Conservation (phyloP, 2,329 filamentous ascomycete species). For the Chaetomium olivaceum region DNA sequence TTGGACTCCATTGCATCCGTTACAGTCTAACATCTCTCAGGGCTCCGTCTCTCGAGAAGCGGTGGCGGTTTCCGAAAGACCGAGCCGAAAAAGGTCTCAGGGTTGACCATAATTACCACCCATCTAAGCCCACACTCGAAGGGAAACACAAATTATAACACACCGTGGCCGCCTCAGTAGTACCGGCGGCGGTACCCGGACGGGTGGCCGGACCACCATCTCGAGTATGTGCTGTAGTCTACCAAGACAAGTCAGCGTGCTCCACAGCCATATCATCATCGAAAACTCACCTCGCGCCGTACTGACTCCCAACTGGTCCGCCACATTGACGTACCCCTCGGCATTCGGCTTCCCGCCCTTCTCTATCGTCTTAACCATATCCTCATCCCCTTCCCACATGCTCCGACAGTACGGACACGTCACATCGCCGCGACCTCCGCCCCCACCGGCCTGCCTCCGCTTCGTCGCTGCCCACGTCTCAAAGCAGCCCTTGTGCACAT, state of each 20-base stretch:
- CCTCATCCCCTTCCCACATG: conserved; percentile 53
- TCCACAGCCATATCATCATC: neutral
- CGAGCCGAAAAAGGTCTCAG: too few relatives aligned
- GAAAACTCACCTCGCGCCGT: conserved; percentile 47
- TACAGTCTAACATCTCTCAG: too few relatives aligned
- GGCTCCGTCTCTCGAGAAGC: too few relatives aligned
- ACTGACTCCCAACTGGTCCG: conserved; percentile 60
- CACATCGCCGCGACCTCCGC: conserved; percentile 38
- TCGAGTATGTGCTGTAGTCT: conserved; percentile 38
- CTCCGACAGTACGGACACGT: conserved; percentile 65
- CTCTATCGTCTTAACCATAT: conserved; percentile 46
- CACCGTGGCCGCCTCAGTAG: conserved; percentile 2
- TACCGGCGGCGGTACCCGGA: conserved; percentile 18
- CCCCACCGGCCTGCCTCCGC: conserved; percentile 33
- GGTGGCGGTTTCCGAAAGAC: too few relatives aligned
- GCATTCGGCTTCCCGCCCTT: conserved; percentile 43
- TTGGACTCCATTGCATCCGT: too few relatives aligned
- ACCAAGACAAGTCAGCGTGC: neutral
- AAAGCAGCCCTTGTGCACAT: conserved; percentile 57
- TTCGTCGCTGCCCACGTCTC: conserved; percentile 56
- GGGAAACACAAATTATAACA: too few relatives aligned
- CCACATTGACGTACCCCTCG: conserved; percentile 65
- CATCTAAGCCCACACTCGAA: too few relatives aligned
- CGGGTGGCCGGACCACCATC: conserved; percentile 32
- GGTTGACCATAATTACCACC: too few relatives aligned